Base-by-base conservation (phyloP, 345 rosid species). In the Anastatica hierochuntica region DNA sequence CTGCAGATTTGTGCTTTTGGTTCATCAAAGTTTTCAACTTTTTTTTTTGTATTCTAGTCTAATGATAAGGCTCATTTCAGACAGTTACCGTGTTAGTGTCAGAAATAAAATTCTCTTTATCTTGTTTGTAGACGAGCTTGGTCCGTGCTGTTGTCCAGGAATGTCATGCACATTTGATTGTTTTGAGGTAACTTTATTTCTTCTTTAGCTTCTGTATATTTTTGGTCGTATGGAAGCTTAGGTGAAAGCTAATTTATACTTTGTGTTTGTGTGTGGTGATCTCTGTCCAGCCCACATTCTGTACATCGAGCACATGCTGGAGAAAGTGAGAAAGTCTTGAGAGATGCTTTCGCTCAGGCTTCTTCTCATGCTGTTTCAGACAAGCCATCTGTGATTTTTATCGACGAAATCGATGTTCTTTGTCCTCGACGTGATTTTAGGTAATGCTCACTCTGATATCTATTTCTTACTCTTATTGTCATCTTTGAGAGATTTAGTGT, bases 61-160 rank as follows among this genome's bases (percentile, higher is more conserved):
- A 12, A 5, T 10, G 14, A 23, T 50, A 58, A 56, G n/a, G 6
- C 39, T 52, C 24, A 24, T 5, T 7, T 5, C 10, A 58, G 45
- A 24, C 13, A 2, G 14, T 17, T 39, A 29, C 10, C 1, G 12
- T 52, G 31, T n/a, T n/a, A n/a, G n/a, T n/a, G n/a, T n/a, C n/a
- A n/a, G n/a, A n/a, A n/a, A n/a, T n/a, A n/a, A n/a, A n/a, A n/a
- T n/a, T 1, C 12, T 45, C 19, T 47, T 34, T 54, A 51, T 3
- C 11, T 26, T 45, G n/a, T 31, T 13, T 44, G 50, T 39, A 87
- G 95, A 90, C 98, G 61, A 87, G 92, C 70, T 74, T 90, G 79
- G 98, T 84, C 2, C 87, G 88, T 41, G 95, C 98, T 27, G 77
- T 92, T 71, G 96, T 88, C 16, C 79, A 47, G 12, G 96, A 92